Conservation (phyloP, 306 rosid species). For the Sindora glabra region DNA sequence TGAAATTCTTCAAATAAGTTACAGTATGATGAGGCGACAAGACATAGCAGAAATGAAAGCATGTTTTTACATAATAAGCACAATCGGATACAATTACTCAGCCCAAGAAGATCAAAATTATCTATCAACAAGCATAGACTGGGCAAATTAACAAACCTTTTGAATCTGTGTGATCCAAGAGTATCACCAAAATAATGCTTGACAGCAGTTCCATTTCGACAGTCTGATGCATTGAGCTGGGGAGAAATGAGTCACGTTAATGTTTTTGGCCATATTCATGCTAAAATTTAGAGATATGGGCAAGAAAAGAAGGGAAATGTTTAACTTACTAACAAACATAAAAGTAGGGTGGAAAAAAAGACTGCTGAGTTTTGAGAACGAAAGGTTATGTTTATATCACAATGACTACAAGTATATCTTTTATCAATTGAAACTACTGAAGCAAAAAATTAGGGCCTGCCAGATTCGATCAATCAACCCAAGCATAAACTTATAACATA, state of each 20-base stretch:
- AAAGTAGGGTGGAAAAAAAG: background rate
- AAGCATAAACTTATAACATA: too few relatives aligned
- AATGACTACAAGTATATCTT: too few relatives aligned
- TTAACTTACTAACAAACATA: too few relatives aligned
- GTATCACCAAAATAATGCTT: conserved; percentile 64
- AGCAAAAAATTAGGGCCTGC: too few relatives aligned
- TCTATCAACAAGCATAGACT: conserved; percentile 10
- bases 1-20: background rate
- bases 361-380: too few relatives aligned
- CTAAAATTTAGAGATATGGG: background rate
- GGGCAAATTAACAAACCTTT: conserved; percentile 42
- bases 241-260: conserved; percentile 10
- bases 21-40: conserved; percentile 5
- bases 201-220: conserved; percentile 62
- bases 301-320: background rate
- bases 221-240: conserved; percentile 77
- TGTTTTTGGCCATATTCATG: background rate
- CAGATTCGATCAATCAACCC: too few relatives aligned
- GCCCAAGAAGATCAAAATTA: background rate
- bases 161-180: conserved; percentile 44
- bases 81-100: conserved; percentile 3
- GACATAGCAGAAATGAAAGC: conserved; percentile 6
- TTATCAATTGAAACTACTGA: too few relatives aligned
- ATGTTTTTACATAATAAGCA: background rate
- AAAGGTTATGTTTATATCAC: too few relatives aligned